Conservation (phyloP, 495 filamentous ascomycete genomes). For the Penicillium goetzii region DNA sequence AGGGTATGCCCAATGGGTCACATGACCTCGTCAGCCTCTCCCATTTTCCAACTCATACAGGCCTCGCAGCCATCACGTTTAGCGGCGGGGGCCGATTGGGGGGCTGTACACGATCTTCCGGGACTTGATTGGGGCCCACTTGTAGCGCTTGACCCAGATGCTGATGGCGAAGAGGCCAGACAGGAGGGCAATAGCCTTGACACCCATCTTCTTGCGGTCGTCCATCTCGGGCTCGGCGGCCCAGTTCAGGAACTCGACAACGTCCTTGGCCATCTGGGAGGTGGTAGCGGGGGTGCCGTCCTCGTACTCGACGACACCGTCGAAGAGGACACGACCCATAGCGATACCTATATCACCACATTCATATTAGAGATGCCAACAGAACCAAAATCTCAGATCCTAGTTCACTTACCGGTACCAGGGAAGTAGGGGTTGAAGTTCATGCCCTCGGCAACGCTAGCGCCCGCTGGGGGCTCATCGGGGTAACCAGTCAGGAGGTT, state of each 20-base stretch:
- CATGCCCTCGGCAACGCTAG: constrained; percentile 76
- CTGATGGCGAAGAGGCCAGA: constrained; percentile 80
- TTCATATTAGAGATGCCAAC: constrained; percentile 18
- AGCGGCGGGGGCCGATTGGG: constrained; percentile 56
- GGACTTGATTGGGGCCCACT: constrained; percentile 95
- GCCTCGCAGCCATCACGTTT: constrained; percentile 34
- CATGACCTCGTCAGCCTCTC: constrained; percentile 36
- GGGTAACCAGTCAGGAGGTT: constrained; percentile 96
- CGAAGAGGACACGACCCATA: constrained; percentile 98
- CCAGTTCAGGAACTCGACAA: constrained; percentile 98
- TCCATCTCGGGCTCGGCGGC: constrained; percentile 99
- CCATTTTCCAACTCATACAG: constrained; percentile 43
- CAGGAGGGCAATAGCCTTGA: constrained; percentile 84
- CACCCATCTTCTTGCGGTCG: constrained; percentile 97
- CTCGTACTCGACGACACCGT: constrained; percentile 98
- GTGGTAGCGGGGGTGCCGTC: constrained; percentile 92
- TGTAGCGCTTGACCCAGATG: constrained; percentile 99
- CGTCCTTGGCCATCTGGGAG: constrained; percentile 99
- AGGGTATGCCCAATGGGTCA: constrained; percentile 37
- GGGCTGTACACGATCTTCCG: constrained; percentile 89
- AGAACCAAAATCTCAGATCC: background rate
- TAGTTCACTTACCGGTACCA: constrained; percentile 69
- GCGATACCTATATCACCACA: constrained; percentile 69
- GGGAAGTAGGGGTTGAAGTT: constrained; percentile 99
- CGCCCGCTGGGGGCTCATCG: constrained; percentile 91